Percentiles rank a stretch among this genome's conserved stretches.
Conservation (phyloP, 768 basidiomycete species). For the Obba rivulosa region DNA sequence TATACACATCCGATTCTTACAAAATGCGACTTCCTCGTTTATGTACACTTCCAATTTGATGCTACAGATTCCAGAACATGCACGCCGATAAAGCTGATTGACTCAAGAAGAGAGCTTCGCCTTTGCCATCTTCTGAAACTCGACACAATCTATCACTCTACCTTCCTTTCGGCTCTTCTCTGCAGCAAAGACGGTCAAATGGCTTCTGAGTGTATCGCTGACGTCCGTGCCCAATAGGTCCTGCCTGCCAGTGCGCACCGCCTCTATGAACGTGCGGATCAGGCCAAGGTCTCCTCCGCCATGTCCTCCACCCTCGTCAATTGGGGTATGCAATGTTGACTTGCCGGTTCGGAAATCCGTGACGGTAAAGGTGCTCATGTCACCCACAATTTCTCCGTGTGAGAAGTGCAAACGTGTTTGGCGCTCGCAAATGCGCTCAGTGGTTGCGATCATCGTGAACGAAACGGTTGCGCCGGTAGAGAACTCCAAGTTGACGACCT, state of each 20-base stretch:
- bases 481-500: conserved; percentile 87
- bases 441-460: conserved; percentile 88
- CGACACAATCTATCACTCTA: conserved; percentile 59
- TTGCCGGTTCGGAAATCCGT: conserved; percentile 64
- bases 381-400: conserved; percentile 84
- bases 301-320: conserved; percentile 63
- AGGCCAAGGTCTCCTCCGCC: conserved; percentile 82
- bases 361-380: conserved; percentile 72
- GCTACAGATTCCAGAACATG: too few species aligned
- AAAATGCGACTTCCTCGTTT: too few species aligned
- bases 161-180: conserved; percentile 72
- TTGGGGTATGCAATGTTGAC: conserved; percentile 42
- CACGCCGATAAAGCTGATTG: too few species aligned
- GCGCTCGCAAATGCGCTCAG: conserved; percentile 74
- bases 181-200: conserved; percentile 84
- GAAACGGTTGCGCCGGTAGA: conserved; percentile 75
- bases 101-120: conserved; percentile 15
- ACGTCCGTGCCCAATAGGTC: conserved; percentile 59
- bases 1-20: too few species aligned
- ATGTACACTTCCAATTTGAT: too few species aligned
- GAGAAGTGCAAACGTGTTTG: conserved; percentile 82
- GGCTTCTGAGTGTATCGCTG: conserved; percentile 66
- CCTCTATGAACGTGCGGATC: conserved; percentile 69
- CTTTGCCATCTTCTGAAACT: conserved; percentile 49
- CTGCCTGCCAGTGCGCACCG: conserved; percentile 63